Conservation (phyloP, 1,284 basidiomycete genomes). For the Fomitiporia mediterranea region DNA sequence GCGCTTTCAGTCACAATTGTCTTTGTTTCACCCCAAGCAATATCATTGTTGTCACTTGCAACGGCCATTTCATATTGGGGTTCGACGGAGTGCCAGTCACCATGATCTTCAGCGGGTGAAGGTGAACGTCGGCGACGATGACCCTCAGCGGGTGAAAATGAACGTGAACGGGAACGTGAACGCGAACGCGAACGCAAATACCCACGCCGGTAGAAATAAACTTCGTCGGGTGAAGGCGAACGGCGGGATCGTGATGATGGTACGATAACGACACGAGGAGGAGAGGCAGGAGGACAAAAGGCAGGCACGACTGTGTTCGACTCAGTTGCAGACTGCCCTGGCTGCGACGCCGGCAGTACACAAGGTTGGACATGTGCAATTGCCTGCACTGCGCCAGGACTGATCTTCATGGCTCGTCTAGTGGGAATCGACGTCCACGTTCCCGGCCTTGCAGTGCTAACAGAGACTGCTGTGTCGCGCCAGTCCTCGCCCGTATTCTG, state of each 20-base stretch:
- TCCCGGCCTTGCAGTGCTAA: constrained; percentile 44
- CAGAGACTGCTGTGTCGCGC: constrained; percentile 42
- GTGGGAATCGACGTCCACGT: constrained; percentile 21
- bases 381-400: neutral
- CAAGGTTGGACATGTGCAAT: too few relatives aligned
- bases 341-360: too few relatives aligned
- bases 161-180: too few relatives aligned
- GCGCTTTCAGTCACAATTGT: constrained; percentile 44
- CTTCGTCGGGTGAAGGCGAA: too few relatives aligned
- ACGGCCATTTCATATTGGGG: neutral
- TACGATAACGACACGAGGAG: too few relatives aligned
- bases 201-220: too few relatives aligned
- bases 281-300: neutral
- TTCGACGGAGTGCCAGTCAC: neutral
- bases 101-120: neutral
- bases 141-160: too few relatives aligned
- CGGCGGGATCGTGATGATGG: too few relatives aligned
- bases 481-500: constrained; percentile 62
- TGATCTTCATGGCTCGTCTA: constrained; percentile 23
- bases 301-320: neutral
- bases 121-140: too few relatives aligned
- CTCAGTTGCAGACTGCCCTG: too few relatives aligned
- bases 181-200: too few relatives aligned
- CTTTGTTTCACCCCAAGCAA: constrained; percentile 3
- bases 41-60: constrained; percentile 24